These are phyloP conservation scores for Mycena rosella DNA, from an alignment of 768 basidiomycete species.

Conservation along the genomic window DNA sequence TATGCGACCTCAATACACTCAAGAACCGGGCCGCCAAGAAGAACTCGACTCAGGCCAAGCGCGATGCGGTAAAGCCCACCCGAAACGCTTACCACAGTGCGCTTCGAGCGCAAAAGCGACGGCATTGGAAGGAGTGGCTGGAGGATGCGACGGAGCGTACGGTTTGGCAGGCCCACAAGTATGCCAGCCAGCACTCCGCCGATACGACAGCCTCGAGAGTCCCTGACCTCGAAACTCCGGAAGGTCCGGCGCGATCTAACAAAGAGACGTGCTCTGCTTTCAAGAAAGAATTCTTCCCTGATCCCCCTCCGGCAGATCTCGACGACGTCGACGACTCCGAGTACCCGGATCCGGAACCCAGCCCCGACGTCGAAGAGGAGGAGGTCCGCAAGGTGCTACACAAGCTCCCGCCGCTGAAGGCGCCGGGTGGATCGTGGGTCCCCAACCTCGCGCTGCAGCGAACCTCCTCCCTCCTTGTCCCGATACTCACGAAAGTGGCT, in stretches of 20 bases:
- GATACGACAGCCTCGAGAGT: constrained; percentile 36
- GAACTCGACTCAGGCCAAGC: constrained; percentile 13
- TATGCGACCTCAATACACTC: neutral
- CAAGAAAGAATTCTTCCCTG: constrained; percentile 42
- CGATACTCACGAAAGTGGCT: constrained; percentile 5
- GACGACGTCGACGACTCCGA: constrained; percentile 9
- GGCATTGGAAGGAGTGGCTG: constrained; percentile 9
- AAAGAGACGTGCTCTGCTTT: constrained; percentile 38
- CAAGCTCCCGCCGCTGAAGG: constrained; percentile 35
- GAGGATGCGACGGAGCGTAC: constrained; percentile 8
- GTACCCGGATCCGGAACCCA: neutral
- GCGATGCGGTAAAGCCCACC: neutral
- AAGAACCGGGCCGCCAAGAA: neutral
- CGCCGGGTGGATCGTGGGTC: constrained; percentile 41
- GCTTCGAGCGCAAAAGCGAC: constrained; percentile 2
- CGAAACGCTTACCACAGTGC: neutral
- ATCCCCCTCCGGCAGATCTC: constrained; percentile 22
- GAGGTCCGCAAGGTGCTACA: neutral
- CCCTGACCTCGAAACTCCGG: constrained; percentile 29
- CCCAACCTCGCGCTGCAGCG: constrained; percentile 44
- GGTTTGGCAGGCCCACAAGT: constrained; percentile 3
- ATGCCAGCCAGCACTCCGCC: constrained; percentile 8
- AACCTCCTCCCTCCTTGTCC: constrained; percentile 36
- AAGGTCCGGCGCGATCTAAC: constrained; percentile 28
- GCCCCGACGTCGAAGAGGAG: neutral